Base-by-base conservation (phyloP, 2,329 filamentous ascomycete species). In the Metarhizium brunneum region DNA sequence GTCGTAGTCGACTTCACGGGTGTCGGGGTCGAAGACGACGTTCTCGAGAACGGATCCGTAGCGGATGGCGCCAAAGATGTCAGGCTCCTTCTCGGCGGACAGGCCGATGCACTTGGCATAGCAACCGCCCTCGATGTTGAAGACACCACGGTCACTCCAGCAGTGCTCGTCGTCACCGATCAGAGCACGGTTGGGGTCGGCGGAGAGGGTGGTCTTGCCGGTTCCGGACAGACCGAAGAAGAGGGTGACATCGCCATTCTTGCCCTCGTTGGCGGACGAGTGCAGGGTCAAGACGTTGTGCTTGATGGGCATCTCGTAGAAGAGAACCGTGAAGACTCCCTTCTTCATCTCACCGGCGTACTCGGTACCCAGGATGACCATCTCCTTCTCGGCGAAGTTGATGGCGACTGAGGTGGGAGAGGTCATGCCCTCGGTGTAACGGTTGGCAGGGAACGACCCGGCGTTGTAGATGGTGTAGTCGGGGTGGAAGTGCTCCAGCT, bases 401-500 rank as follows among this genome's bases (percentile, higher is more conserved):
- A 99, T 95, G 64, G 94, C 88, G 53, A 99, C 92, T 8, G 94
- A 99, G 53, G 94, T 99, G 60, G 90, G 90, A 20, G 94, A 97
- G 67, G 94, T 99, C 94, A 99, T 99, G 69, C 94, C 92, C 73
- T 91, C 89, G 58, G 94, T 99, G 78, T 87, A 99, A 75, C 92
- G 86, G 81, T 99, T 99, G 71, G 94, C 94, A 50, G 94, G 94
- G 88, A 99, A 99, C 60, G 90, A 90, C 64, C 94, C 94, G 60
- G 92, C 94, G 73, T 99, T 99, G 87, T 99, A 99, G 79, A 99
- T 97, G 68, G 92, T 92, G 81, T 99, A 99, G 81, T 99, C 92
- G 66, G 94, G 94, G 75, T 96, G 90, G 85, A 99, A 99, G 77
- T 90, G 84, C 79, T 96, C 88, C 55, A 99, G 86, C 80, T 99